These are phyloP conservation scores for Colletotrichum musicola DNA, from an alignment of 2,329 filamentous ascomycete species.

Conservation along the genomic window DNA sequence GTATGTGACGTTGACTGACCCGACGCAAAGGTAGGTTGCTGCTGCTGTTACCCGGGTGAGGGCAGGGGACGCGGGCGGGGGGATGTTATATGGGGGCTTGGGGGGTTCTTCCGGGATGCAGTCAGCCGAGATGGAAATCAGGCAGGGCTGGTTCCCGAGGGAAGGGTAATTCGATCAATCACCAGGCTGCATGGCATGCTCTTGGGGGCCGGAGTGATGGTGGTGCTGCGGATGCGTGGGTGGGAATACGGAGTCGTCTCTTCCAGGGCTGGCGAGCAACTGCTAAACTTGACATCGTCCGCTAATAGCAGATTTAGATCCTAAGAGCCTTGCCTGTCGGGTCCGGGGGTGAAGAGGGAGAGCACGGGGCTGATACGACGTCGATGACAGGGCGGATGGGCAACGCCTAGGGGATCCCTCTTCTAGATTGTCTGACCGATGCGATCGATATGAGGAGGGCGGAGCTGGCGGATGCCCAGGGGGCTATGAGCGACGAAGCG, in stretches of 20 bases:
- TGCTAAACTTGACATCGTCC: background rate
- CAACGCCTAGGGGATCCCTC: background rate
- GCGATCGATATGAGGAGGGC: background rate
- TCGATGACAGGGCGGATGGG: slow-evolving; percentile 19
- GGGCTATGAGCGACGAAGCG: background rate
- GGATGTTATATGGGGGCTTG: slow-evolving; percentile 18
- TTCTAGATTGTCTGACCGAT: background rate
- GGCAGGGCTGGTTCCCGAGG: background rate
- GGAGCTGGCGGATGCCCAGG: background rate
- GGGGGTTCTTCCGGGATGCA: background rate
- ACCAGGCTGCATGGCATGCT: background rate
- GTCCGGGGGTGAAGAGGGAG: background rate
- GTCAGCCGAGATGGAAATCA: slow-evolving; percentile 12
- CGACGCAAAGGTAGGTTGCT: too few species aligned
- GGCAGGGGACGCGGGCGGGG: background rate
- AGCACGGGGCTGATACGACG: slow-evolving; percentile 4
- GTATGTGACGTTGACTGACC: too few species aligned
- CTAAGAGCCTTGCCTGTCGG: background rate
- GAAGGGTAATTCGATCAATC: too few species aligned
- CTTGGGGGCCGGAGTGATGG: background rate
- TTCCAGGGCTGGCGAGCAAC: background rate
- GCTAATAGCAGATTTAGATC: background rate
- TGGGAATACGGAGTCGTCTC: background rate
- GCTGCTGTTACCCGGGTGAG: too few species aligned
- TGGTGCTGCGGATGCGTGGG: background rate